Evolutionary conservation across 768 basidiomycete species (phyloP), one percentile per base, ranked within the genome.

Genomic region (Guyanaporus albipodus): DNA sequence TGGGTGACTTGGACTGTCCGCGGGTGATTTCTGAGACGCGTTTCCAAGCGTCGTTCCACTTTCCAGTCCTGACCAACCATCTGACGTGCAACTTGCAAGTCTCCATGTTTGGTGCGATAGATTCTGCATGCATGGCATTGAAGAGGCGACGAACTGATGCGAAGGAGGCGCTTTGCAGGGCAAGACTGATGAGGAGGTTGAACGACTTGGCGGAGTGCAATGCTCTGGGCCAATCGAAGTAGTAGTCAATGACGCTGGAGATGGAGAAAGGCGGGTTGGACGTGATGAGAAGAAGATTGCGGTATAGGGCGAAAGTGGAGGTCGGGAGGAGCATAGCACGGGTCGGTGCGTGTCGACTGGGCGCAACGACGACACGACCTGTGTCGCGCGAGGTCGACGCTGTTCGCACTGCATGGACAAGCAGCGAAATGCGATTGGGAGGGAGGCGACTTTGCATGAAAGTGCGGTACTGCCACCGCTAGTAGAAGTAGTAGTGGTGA

Each of bases 41-140:
- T 12, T 55, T 53, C 81, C 82, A 86, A 18, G 83, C 85, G 19
- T 70, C 61, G 10, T 72, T 61, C 83, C 84, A 87, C 34, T 59
- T 62, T 8, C 79, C 83, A 4, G 70, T 68, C 37, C 74, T 70
- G 36, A 87, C 69, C 42, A 83, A 63, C 69, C 73, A 77, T 17
- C 86, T 76, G 50, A 77, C 73, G 46, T 71, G 69, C 31, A 87
- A 63, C 62, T 76, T 76, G 62, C 72, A 68, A 1, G 85, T 85
- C 55, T 82, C 77, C 38, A 73, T 46, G 59, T 83, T 73, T 27
- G 61, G 66, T 4, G 55, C 58, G 4, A 84, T 55, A 6, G 63
- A 56, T 23, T 72, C 72, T 22, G 56, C 51, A 18, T 64, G 63
- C 78, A 87, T 84, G 32, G 62, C 62, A 9, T 44, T 37, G 15